Conservation (phyloP, 164 flowering plant species). For the Cinnamomum micranthum region DNA sequence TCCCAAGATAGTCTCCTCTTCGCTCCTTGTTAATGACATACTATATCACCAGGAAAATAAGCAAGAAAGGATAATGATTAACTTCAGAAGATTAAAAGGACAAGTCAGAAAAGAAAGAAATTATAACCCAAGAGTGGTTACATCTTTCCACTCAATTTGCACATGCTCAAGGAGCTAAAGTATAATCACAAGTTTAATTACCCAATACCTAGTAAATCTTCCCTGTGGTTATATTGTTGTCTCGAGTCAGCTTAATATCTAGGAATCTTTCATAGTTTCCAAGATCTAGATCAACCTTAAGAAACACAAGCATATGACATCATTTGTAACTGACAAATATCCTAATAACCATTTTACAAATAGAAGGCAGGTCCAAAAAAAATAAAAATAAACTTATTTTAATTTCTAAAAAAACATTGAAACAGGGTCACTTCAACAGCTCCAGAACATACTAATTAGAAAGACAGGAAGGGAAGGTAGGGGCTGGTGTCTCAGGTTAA, state of each 20-base stretch:
- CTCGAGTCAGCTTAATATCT: too few relatives aligned
- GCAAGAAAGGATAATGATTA: conserved; percentile 8
- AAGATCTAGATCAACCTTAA: conserved; percentile 94
- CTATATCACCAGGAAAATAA: conserved; percentile 31
- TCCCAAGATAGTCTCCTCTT: too few relatives aligned
- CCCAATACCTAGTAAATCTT: conserved; percentile 74
- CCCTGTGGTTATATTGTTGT: conserved; percentile 64
- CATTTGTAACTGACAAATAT: background rate
- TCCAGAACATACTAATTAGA: too few relatives aligned
- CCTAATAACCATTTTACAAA: background rate
- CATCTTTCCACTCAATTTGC: background rate
- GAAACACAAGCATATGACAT: background rate
- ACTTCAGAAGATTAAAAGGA: background rate
- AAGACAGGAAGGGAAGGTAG: too few relatives aligned
- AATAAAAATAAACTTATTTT: background rate
- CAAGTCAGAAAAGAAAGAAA: background rate
- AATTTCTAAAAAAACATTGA: background rate
- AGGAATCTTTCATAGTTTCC: conserved; percentile 70
- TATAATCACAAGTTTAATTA: background rate
- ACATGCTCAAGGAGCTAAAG: too few relatives aligned
- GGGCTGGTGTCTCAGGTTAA: too few relatives aligned
- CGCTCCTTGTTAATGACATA: too few relatives aligned
- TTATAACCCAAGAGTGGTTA: background rate
- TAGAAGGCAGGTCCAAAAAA: background rate
- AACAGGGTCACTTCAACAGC: background rate